Percentiles rank a stretch among this genome's conserved stretches.
phyloP scores from a whole-genome alignment of 257 asterid genomes.

The Hygrophila difformis region DNA sequence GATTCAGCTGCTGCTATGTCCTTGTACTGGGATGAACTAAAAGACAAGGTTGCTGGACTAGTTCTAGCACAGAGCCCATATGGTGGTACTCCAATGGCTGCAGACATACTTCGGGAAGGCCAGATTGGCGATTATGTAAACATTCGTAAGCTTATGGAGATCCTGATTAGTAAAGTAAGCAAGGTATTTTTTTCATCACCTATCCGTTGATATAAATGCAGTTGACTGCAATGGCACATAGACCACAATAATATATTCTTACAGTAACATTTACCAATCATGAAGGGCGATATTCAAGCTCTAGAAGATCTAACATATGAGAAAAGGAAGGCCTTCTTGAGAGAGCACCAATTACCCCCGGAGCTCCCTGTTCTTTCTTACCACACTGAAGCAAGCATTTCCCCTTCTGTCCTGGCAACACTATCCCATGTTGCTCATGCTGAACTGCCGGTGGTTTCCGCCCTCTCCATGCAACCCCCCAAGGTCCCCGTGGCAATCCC shows the following conservation, averaged over 20 bases:
- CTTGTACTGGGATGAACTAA: constrained; percentile 82
- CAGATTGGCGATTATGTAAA: constrained; percentile 97
- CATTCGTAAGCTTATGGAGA: constrained; percentile 90
- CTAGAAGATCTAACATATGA: constrained; percentile 88
- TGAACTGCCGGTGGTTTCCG: constrained; percentile 50
- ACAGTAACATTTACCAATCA: constrained; percentile 19
- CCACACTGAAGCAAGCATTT: constrained; percentile 84
- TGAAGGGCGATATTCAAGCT: constrained; percentile 94
- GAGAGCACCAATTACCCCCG: constrained; percentile 52
- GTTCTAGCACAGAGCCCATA: constrained; percentile 93
- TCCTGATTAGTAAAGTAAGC: constrained; percentile 83
- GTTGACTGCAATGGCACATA: neutral
- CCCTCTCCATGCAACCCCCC: constrained; percentile 42
- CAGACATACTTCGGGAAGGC: constrained; percentile 88
- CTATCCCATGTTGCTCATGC: constrained; percentile 92
- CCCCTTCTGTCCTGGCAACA: constrained; percentile 85
- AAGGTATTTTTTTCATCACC: constrained; percentile 52
- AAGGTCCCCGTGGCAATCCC: constrained; percentile 82
- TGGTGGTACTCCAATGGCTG: constrained; percentile 95
- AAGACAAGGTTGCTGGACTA: constrained; percentile 92
- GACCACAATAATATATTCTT: constrained; percentile 7
- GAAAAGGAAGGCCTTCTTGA: constrained; percentile 71
- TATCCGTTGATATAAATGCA: too few species aligned
- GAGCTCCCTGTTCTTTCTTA: constrained; percentile 85
- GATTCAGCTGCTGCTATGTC: constrained; percentile 94